Percentiles rank a stretch among this genome's conserved stretches.
Conservation (phyloP, 2,329 filamentous ascomycete species). For the Ascochyta fabae region DNA sequence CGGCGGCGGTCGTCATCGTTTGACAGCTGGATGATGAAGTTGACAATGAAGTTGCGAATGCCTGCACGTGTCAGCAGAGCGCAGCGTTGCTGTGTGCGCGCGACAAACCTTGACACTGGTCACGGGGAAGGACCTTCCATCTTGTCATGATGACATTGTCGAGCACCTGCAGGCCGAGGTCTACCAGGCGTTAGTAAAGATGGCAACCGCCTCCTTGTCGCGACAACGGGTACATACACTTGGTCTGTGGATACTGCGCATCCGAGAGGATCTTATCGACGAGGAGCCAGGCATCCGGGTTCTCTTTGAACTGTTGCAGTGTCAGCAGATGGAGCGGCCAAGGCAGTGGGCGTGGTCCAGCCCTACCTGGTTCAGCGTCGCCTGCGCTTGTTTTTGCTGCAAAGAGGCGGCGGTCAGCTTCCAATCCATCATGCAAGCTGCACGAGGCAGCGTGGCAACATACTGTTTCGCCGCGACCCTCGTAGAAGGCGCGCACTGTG, state of each 20-base stretch:
- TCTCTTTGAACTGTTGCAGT: conserved; percentile 86
- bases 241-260: conserved; percentile 92
- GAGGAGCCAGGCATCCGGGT: conserved; percentile 95
- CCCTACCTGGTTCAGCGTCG: conserved; percentile 87
- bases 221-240: conserved; percentile 68
- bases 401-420: conserved; percentile 46
- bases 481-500: conserved; percentile 96
- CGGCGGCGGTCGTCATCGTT: conserved; percentile 86
- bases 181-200: conserved; percentile 57
- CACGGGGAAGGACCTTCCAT: conserved; percentile 96
- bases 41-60: conserved; percentile 98
- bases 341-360: conserved; percentile 18
- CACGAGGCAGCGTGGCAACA: conserved; percentile 43
- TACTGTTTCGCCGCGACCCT: conserved; percentile 93
- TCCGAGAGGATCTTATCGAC: conserved; percentile 97
- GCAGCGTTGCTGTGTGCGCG: neutral
- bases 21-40: conserved; percentile 96
- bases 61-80: conserved; percentile 59
- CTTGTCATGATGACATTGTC: conserved; percentile 98
- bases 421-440: conserved; percentile 35
- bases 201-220: conserved; percentile 25
- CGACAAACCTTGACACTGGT: conserved; percentile 87
- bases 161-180: conserved; percentile 92
- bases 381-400: conserved; percentile 95
- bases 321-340: conserved; percentile 22